phyloP scores from a whole-genome alignment of 805 yeast genomes.

The Yamadazyma akitaensis region DNA sequence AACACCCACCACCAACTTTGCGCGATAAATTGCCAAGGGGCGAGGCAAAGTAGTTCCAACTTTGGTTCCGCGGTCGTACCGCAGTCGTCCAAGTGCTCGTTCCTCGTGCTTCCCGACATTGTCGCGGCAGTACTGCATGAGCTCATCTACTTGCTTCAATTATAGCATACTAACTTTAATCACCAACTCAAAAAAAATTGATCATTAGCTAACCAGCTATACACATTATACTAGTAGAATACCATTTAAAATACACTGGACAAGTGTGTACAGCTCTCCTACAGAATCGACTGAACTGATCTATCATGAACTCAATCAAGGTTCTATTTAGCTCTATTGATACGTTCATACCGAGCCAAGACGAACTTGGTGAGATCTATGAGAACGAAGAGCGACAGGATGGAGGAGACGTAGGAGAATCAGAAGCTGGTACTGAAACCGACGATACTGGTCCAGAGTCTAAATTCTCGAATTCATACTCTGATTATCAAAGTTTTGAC shows the following conservation, averaged over 20 bases:
- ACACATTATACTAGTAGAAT: too few species aligned
- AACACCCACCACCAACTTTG: too few species aligned
- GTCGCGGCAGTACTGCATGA: background rate
- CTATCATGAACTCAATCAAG: slow-evolving; percentile 33
- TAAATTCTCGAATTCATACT: background rate
- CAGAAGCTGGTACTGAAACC: background rate
- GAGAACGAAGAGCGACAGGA: background rate
- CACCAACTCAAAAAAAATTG: too few species aligned
- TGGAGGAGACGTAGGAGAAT: background rate
- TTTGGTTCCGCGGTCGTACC: background rate
- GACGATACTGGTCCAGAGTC: background rate
- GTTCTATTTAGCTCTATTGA: slow-evolving; percentile 33
- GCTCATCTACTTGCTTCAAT: background rate
- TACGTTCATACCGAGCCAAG: slow-evolving; percentile 16
- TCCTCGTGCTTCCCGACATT: background rate
- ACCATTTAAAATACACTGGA: too few species aligned
- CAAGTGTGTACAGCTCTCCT: background rate
- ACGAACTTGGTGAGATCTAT: background rate
- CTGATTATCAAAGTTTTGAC: too few species aligned
- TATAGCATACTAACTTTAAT: too few species aligned
- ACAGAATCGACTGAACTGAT: background rate
- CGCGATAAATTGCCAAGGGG: too few species aligned
- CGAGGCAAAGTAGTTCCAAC: too few species aligned
- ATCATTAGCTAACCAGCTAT: too few species aligned
- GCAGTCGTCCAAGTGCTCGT: background rate